Evolutionary conservation across 371 early-diverging fungal species (phyloP).

Genomic region (Thermomucor indicae-seudaticae): DNA sequence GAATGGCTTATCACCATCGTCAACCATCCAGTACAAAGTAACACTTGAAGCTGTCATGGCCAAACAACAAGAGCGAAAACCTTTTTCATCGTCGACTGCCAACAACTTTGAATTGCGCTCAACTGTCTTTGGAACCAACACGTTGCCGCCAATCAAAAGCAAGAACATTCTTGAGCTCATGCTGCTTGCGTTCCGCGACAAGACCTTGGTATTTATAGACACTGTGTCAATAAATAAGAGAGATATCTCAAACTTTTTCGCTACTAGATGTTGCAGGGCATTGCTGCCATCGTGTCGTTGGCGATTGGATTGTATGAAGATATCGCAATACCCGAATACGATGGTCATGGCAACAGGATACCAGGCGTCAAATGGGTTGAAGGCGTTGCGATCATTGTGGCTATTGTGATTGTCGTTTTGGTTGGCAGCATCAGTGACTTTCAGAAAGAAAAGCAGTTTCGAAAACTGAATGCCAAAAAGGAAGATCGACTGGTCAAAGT

Average conservation of each 20-base stretch:
- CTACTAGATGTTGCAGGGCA: conserved; percentile 59
- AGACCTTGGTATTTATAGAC: conserved; percentile 59
- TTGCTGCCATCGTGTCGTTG: conserved; percentile 83
- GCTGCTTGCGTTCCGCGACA: conserved; percentile 79
- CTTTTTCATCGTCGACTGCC: neutral
- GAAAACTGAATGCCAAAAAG: conserved; percentile 76
- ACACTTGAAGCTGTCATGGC: conserved; percentile 17
- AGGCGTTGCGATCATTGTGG: conserved; percentile 75
- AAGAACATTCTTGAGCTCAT: conserved; percentile 65
- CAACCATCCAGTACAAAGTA: conserved; percentile 11
- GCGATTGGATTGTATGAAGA: conserved; percentile 87
- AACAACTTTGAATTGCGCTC: conserved; percentile 8
- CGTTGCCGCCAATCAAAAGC: conserved; percentile 57
- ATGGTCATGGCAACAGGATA: conserved; percentile 21
- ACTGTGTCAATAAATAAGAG: neutral
- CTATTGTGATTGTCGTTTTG: conserved; percentile 77
- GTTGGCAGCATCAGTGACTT: conserved; percentile 82
- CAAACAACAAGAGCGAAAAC: neutral
- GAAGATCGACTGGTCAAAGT: conserved; percentile 75
- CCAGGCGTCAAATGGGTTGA: conserved; percentile 71
- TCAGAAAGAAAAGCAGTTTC: conserved; percentile 86
- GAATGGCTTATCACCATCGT: conserved; percentile 38
- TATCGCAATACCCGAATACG: conserved; percentile 37
- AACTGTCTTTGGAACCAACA: conserved; percentile 57
- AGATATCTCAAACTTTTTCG: neutral